A percentile compares a stretch with the other conserved stretches of the same genome.
These are phyloP conservation scores for Aspergillus affinis DNA, from an alignment of 495 filamentous ascomycete species.

Conservation along the genomic window DNA sequence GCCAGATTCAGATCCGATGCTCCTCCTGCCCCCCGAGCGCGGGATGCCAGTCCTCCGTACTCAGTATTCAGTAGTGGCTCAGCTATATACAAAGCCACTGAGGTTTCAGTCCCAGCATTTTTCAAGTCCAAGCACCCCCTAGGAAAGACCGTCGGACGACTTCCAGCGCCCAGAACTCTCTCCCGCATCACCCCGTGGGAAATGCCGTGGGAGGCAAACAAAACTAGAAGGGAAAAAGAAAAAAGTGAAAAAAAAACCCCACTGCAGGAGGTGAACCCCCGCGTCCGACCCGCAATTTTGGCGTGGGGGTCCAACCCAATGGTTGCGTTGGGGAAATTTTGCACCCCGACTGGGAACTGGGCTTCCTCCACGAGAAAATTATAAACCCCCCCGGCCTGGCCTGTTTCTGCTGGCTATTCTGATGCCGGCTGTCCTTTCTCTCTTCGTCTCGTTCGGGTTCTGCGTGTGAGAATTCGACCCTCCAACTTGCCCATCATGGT, in stretches of 20 bases:
- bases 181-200: background rate
- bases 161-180: background rate
- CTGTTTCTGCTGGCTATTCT: background rate
- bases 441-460: background rate
- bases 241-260: background rate
- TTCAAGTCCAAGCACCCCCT: too few relatives aligned
- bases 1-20: too few relatives aligned
- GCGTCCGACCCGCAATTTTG: background rate
- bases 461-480: background rate
- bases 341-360: too few relatives aligned
- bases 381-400: background rate
- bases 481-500: background rate
- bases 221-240: too few relatives aligned
- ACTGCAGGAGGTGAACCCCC: background rate
- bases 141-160: too few relatives aligned
- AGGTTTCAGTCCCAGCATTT: too few relatives aligned
- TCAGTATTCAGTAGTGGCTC: too few relatives aligned
- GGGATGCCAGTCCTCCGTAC: too few relatives aligned
- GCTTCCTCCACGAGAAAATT: too few relatives aligned
- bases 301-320: background rate
- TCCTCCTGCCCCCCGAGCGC: too few relatives aligned
- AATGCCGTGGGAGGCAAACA: background rate
- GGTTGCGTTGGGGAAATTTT: background rate
- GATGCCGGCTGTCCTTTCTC: background rate
- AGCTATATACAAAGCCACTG: too few relatives aligned